Percentiles rank a stretch among this genome's conserved stretches.
phyloP scores from a whole-genome alignment of 1,284 basidiomycete genomes.

The Vanrija sp. region DNA sequence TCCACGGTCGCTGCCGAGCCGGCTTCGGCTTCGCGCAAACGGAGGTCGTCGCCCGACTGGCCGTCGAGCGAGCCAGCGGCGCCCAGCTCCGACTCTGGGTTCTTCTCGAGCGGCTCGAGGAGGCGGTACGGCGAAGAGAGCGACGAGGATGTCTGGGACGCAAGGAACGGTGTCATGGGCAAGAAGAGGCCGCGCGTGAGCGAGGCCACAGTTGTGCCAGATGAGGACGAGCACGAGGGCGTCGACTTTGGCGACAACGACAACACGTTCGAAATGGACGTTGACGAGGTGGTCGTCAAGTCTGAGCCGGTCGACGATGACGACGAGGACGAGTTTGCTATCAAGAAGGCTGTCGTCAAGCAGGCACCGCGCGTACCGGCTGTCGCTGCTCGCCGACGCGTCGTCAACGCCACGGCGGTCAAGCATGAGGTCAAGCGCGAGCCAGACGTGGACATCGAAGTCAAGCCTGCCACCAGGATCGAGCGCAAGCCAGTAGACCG shows the following conservation, averaged over 20 bases:
- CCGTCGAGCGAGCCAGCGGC: slow-evolving; percentile 37
- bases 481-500: slow-evolving; percentile 40
- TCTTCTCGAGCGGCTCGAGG: slow-evolving; percentile 20
- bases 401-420: slow-evolving; percentile 15
- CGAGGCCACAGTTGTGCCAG: slow-evolving; percentile 33
- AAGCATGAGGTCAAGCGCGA: slow-evolving; percentile 24
- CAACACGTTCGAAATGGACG: slow-evolving; percentile 18
- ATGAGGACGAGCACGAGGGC: slow-evolving; percentile 23
- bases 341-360: slow-evolving; percentile 25
- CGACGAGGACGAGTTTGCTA: slow-evolving; percentile 38
- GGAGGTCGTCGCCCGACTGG: slow-evolving; percentile 55
- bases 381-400: slow-evolving; percentile 1
- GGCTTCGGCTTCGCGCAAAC: slow-evolving; percentile 61
- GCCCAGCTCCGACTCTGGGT: slow-evolving; percentile 55
- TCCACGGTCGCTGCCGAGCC: slow-evolving; percentile 37
- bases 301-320: slow-evolving; percentile 51
- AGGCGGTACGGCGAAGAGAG: slow-evolving; percentile 32
- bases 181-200: slow-evolving; percentile 45
- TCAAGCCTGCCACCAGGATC: slow-evolving; percentile 29
- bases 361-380: not conserved
- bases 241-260: slow-evolving; percentile 20
- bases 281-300: slow-evolving; percentile 37
- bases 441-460: slow-evolving; percentile 19
- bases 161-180: slow-evolving; percentile 30
- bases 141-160: slow-evolving; percentile 49